These are phyloP conservation scores for Fusarium kyushuense DNA, from an alignment of 2,329 filamentous ascomycete genomes.

Conservation along the genomic window DNA sequence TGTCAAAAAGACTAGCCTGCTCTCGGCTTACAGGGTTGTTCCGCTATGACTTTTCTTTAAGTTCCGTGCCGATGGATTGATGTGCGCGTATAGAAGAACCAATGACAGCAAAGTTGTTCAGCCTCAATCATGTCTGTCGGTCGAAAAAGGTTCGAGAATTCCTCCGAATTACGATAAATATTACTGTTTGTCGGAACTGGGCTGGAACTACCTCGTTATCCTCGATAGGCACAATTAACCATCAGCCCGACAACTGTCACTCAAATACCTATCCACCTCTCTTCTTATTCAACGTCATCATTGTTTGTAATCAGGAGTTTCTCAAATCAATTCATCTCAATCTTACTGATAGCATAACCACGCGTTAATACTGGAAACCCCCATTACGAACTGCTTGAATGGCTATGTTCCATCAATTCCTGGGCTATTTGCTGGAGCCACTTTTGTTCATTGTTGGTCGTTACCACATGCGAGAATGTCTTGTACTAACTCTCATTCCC, in stretches of 20 bases:
- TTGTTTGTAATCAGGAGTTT: neutral
- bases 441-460: neutral
- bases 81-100: constrained; percentile 10
- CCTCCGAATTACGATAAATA: neutral
- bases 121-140: constrained; percentile 1
- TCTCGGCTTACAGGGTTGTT: neutral
- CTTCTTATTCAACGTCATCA: neutral
- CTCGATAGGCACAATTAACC: neutral
- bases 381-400: neutral
- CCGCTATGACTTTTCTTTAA: neutral
- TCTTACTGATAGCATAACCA: neutral
- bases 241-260: neutral
- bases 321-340: neutral
- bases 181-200: neutral
- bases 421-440: neutral
- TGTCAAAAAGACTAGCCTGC: neutral
- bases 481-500: neutral
- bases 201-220: neutral
- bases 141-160: neutral
- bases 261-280: neutral
- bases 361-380: neutral
- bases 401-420: neutral
- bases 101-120: neutral
- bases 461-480: fast-evolving
- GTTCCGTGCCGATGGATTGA: neutral